Base-by-base conservation (phyloP, 768 basidiomycete species). In the Mycena sanguinolenta region DNA sequence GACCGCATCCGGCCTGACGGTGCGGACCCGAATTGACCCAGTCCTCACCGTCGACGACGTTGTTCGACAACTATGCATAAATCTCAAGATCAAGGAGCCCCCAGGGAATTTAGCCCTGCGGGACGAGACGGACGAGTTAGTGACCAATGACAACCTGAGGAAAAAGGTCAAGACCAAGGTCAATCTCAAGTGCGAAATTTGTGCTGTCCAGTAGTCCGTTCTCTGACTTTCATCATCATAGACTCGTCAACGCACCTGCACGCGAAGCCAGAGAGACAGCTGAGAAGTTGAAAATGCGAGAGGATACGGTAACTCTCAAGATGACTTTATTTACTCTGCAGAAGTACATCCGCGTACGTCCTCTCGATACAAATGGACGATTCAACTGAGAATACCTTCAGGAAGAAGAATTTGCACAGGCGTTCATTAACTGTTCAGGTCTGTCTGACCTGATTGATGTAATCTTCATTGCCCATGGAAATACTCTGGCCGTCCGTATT, bases 71-170 rank as follows among this genome's bases (percentile, higher is more conserved):
- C 87, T 96, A 13, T 95, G 94, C 75, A 81, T 91, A 73, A 95
- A 91, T 80, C 83, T 97, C 73, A 91, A 92, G 79, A 90, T 95
- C 67, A 89, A 89, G 67, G 94, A 94, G 44, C 86, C 92, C 0
- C 87, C 93, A 1, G 85, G 87, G 1, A 82, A 92, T 71, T 96
- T 89, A 77, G 92, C 95, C 1, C 79, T 97, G 68, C 86, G 95
- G 74, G 95, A 96, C 77, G 93, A 95, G 74, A 88, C 86, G 19
- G 93, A 93, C 69, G 94, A 94, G 73, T 80, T 97, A 55, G 91
- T 98, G 21, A 96, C 95, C 30, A 92, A 93, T 75, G 94, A 95
- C 72, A 97, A 96, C 77, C 78, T 98, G 75, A 86, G 90, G 77
- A 90, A 88, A 82, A 93, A 92, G 83, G 94, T 96, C 73, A 92